Conservation (phyloP, 148 eudicot genomes). For the Rhododendron ovatum region DNA sequence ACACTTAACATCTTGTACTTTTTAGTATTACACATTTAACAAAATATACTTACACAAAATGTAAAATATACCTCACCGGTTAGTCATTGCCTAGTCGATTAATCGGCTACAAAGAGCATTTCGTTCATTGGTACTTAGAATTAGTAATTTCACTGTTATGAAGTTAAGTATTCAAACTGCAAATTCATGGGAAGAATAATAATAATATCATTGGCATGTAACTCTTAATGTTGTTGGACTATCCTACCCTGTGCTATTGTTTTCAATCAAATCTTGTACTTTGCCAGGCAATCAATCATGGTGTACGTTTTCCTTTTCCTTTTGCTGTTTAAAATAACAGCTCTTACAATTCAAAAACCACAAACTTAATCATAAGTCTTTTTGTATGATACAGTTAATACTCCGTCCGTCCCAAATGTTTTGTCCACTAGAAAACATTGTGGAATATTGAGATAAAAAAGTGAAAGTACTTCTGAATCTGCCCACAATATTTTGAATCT, state of each 20-base stretch:
- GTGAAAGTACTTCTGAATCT: neutral
- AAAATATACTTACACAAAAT: too few relatives aligned
- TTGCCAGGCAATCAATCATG: neutral
- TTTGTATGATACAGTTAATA: too few relatives aligned
- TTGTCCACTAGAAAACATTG: neutral
- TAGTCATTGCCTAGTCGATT: neutral
- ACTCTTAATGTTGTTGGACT: neutral
- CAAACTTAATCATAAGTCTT: neutral
- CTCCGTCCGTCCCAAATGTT: neutral
- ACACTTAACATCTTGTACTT: neutral
- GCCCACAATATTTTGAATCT: neutral
- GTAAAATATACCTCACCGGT: neutral
- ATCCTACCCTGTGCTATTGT: neutral
- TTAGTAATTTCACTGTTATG: neutral
- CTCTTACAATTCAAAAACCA: neutral
- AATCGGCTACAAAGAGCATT: neutral
- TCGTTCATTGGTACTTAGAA: neutral
- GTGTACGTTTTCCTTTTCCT: neutral
- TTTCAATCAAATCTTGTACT: neutral
- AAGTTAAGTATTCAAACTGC: neutral
- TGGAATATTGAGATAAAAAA: neutral
- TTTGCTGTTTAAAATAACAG: neutral
- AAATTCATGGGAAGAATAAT: too few relatives aligned
- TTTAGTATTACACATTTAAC: neutral
- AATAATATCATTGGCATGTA: neutral